A percentile compares a stretch with the other conserved stretches of the same genome.
Evolutionary conservation across 441 rosid genomes (phyloP).

Genomic region (Viola pubescens): DNA sequence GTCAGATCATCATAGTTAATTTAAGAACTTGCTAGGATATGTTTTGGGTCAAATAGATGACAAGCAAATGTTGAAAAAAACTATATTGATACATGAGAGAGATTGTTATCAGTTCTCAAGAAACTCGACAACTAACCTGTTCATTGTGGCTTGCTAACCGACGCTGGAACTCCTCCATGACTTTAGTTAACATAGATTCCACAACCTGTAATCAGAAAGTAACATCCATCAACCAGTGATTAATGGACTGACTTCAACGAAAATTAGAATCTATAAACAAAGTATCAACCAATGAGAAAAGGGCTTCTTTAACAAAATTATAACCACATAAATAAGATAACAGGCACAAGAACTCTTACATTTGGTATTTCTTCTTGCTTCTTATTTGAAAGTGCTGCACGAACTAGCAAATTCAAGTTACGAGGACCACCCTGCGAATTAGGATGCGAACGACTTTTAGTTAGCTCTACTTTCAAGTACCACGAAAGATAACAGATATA

Average conservation of each 20-base stretch:
- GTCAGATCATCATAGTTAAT: slow-evolving; percentile 7
- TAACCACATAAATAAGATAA: too few relatives aligned
- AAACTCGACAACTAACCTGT: slow-evolving; percentile 34
- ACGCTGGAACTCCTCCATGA: slow-evolving; percentile 73
- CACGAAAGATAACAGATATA: slow-evolving; percentile 3
- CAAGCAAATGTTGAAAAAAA: too few relatives aligned
- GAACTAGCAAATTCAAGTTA: slow-evolving; percentile 51
- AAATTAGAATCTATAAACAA: too few relatives aligned
- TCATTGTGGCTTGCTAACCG: slow-evolving; percentile 54
- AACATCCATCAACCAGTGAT: not conserved
- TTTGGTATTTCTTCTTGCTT: slow-evolving; percentile 75
- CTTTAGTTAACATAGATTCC: slow-evolving; percentile 77
- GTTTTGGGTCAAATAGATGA: too few relatives aligned
- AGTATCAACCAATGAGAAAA: too few relatives aligned
- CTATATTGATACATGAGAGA: not conserved
- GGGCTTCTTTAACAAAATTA: too few relatives aligned
- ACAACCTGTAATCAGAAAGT: slow-evolving; percentile 48
- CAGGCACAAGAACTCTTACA: slow-evolving; percentile 32
- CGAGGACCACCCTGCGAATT: slow-evolving; percentile 44
- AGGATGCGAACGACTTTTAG: slow-evolving; percentile 9
- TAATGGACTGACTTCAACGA: too few relatives aligned
- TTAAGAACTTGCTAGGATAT: too few relatives aligned
- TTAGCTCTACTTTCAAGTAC: slow-evolving; percentile 4
- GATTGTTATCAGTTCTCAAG: not conserved
- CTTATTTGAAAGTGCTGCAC: slow-evolving; percentile 51